Percentiles rank a stretch among this genome's conserved stretches.
Conservation (phyloP, 257 asterid species). For the Nicotiana benthamiana region DNA sequence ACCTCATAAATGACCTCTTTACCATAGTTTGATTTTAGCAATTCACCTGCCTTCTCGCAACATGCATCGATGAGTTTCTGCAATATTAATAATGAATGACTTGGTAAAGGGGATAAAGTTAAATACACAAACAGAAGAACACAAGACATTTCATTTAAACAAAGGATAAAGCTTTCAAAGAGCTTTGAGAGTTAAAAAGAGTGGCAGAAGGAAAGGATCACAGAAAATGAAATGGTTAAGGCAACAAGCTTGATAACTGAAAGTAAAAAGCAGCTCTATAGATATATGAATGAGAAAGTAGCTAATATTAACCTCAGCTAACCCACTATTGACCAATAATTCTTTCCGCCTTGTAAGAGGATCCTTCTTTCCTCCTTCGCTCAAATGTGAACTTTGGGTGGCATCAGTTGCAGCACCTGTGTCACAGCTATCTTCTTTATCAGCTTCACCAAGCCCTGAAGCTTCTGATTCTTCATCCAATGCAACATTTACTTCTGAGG, state of each 20-base stretch:
- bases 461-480: constrained; percentile 4
- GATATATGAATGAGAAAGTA: neutral
- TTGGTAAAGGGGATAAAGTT: neutral
- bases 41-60: constrained; percentile 44
- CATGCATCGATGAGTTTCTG: constrained; percentile 84
- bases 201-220: neutral
- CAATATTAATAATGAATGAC: constrained; percentile 8
- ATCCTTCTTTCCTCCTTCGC: constrained; percentile 80
- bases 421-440: constrained; percentile 22
- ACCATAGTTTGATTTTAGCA: constrained; percentile 65
- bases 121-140: neutral
- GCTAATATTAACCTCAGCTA: constrained; percentile 66
- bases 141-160: neutral
- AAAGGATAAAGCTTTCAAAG: neutral
- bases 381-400: constrained; percentile 16
- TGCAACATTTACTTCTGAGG: constrained; percentile 9
- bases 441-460: constrained; percentile 28
- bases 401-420: constrained; percentile 15
- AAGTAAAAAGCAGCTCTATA: neutral
- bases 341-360: constrained; percentile 71
- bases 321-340: constrained; percentile 70
- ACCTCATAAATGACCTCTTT: constrained; percentile 90
- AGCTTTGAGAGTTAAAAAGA: too few species aligned
- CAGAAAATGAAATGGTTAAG: neutral
- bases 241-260: neutral